Conservation (phyloP, 202 grass and related monocot species). For the Bolboschoenoplectus hybrid region DNA sequence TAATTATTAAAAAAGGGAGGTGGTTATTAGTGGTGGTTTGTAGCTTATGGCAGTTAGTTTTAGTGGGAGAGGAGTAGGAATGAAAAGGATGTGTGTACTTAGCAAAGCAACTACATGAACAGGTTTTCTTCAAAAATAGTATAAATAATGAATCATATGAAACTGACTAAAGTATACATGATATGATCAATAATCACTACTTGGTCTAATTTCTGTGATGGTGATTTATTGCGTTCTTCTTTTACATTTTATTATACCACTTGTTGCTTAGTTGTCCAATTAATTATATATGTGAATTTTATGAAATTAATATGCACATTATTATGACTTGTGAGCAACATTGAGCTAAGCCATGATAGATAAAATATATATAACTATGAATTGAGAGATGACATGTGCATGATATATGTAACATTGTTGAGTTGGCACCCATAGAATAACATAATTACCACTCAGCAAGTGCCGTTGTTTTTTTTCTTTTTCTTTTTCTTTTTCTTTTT, state of each 20-base stretch:
- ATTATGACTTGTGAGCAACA: not conserved
- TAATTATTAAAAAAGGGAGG: not conserved
- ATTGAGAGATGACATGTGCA: not conserved
- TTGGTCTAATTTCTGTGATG: not conserved
- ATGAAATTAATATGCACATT: not conserved
- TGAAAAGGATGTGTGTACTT: slow-evolving; percentile 34
- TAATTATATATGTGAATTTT: slow-evolving; percentile 4
- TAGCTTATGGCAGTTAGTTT: slow-evolving; percentile 38
- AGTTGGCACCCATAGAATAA: slow-evolving; percentile 13
- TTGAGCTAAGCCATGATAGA: not conserved
- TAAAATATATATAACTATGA: not conserved
- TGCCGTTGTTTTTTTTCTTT: not conserved
- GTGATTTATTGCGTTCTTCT: slow-evolving; percentile 6
- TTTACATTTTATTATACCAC: not conserved
- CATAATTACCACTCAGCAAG: not conserved
- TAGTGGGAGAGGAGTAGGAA: slow-evolving; percentile 29
- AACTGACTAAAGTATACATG: not conserved
- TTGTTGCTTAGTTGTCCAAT: not conserved
- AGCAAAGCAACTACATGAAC: slow-evolving; percentile 21
- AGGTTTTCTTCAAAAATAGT: not conserved
- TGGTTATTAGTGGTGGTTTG: slow-evolving; percentile 34
- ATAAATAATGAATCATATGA: not conserved
- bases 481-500: too few species aligned
- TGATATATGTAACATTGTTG: not conserved
- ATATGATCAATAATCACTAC: not conserved